Conservation (phyloP, 164 flowering plant genomes). For the Magnolia sinica region DNA sequence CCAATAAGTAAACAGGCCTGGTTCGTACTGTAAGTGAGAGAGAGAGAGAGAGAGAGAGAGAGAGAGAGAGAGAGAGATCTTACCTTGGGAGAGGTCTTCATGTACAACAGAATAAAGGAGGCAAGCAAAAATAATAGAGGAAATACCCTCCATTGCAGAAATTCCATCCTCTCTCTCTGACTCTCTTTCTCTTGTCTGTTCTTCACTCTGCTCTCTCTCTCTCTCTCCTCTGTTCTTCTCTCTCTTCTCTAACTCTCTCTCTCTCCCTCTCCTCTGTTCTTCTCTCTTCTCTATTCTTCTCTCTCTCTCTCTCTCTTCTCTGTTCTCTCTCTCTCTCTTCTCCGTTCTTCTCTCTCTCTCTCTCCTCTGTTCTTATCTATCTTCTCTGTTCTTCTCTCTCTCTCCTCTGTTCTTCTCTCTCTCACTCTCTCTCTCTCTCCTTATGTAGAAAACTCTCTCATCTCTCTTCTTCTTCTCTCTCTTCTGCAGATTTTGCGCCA, state of each 20-base stretch:
- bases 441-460: not conserved
- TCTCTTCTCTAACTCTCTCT: not conserved
- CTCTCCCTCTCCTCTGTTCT: conserved; percentile 10
- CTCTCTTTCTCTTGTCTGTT: not conserved
- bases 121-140: conserved; percentile 52
- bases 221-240: not conserved
- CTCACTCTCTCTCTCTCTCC: not conserved
- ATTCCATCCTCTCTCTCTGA: conserved; percentile 24
- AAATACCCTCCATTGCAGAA: conserved; percentile 41
- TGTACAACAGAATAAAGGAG: conserved; percentile 45
- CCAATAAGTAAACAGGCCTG: no score
- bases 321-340: conserved; percentile 16
- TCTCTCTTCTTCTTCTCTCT: not conserved
- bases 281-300: not conserved
- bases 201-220: not conserved
- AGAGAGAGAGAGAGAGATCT: not conserved
- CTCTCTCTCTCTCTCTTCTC: not conserved
- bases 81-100: conserved; percentile 37
- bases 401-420: not conserved
- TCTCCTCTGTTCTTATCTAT: not conserved
- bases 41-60: not conserved
- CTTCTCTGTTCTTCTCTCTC: not conserved
- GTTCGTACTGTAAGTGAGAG: not conserved
- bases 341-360: not conserved
- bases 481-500: not conserved